These are phyloP conservation scores for Cenchrus fungigraminus DNA, from an alignment of 176 grass and related monocot genomes.

Conservation along the genomic window DNA sequence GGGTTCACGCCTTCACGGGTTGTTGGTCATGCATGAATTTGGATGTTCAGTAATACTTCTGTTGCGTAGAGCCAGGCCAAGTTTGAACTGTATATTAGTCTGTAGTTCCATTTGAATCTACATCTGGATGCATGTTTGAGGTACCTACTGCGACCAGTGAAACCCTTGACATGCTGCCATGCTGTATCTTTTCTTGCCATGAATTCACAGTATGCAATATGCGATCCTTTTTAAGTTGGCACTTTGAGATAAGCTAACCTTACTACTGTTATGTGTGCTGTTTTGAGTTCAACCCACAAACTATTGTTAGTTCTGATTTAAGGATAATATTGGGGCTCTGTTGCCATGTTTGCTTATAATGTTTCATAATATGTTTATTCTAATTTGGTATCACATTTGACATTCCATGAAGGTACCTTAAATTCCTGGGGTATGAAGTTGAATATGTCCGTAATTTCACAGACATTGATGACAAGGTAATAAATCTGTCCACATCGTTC, in stretches of 20 bases:
- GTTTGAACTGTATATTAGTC: constrained; percentile 18
- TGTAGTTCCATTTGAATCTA: not conserved
- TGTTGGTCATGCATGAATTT: not conserved
- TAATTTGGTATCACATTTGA: constrained; percentile 13
- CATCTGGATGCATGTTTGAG: not conserved
- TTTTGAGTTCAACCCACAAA: not conserved
- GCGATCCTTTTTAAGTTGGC: not conserved
- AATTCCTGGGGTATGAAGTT: constrained; percentile 87
- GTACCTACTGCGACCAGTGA: not conserved
- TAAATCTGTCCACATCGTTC: not conserved
- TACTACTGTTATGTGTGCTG: not conserved
- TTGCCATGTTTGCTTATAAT: constrained; percentile 8
- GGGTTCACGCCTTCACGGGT: not conserved
- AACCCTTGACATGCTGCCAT: not conserved
- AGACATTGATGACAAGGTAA: constrained; percentile 96
- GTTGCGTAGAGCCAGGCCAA: not conserved
- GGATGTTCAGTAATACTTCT: not conserved
- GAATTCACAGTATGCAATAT: not conserved
- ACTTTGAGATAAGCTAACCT: not conserved
- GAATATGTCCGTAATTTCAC: constrained; percentile 94
- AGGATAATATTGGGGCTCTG: constrained; percentile 2
- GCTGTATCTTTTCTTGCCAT: not conserved
- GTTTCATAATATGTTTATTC: constrained; percentile 28
- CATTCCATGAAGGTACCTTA: constrained; percentile 62
- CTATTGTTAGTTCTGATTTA: not conserved